Evolutionary conservation across 352 stramenopile genomes (phyloP).

Genomic region (Blastocystis sp.): DNA sequence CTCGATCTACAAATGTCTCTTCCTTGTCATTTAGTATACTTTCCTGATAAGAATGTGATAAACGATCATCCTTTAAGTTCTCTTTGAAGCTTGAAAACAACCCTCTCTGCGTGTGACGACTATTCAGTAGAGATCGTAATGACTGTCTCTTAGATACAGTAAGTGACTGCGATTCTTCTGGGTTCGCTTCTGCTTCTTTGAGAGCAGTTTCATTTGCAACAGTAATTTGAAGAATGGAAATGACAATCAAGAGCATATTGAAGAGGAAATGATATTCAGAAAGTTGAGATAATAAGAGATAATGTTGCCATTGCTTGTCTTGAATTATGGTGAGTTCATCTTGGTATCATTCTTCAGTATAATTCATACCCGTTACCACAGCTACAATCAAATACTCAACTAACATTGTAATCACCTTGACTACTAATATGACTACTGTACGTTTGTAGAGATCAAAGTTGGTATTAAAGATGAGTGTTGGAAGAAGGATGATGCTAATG

Average conservation of each 20-base stretch:
- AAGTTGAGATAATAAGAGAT: constrained; percentile 33
- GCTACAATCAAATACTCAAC: constrained; percentile 37
- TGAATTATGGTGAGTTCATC: background rate
- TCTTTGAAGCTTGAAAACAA: background rate
- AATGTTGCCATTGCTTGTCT: constrained; percentile 45
- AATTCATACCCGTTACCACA: background rate
- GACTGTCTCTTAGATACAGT: background rate
- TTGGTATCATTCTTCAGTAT: background rate
- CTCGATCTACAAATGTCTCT: background rate
- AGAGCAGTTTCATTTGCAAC: constrained; percentile 13
- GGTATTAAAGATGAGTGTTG: constrained; percentile 47
- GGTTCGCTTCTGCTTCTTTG: background rate
- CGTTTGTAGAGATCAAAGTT: constrained; percentile 55
- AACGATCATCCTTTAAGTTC: background rate
- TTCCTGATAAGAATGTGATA: background rate
- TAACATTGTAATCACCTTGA: constrained; percentile 4
- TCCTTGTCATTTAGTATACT: background rate
- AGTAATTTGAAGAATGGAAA: constrained; percentile 40
- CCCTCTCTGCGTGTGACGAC: background rate
- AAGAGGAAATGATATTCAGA: constrained; percentile 58
- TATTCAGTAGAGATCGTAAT: background rate
- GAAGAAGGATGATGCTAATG: constrained; percentile 38
- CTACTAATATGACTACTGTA: constrained; percentile 9
- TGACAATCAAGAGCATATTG: constrained; percentile 45
- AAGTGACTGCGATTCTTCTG: too few relatives aligned